These are phyloP conservation scores for Ceratocystis destructans DNA, from an alignment of 2,329 filamentous ascomycete species.

Conservation along the genomic window DNA sequence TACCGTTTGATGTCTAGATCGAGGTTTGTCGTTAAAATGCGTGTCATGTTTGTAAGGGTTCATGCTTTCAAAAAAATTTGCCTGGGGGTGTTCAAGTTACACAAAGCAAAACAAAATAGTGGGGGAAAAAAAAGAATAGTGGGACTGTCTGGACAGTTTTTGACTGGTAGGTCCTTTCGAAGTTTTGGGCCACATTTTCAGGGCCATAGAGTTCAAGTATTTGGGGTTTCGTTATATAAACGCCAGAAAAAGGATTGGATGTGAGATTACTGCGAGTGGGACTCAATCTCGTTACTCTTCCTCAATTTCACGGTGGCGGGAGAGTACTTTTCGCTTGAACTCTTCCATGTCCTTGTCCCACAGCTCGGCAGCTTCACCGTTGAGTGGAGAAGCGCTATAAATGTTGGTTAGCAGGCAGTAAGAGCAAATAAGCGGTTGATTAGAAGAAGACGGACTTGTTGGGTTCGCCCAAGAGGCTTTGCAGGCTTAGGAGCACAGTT, in stretches of 20 bases:
- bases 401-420: constrained; percentile 20
- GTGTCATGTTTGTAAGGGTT: background rate
- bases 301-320: constrained; percentile 49
- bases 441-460: constrained; percentile 66
- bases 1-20: background rate
- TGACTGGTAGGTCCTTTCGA: too few species aligned
- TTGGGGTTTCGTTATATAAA: background rate
- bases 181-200: too few species aligned
- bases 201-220: background rate
- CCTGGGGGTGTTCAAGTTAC: background rate
- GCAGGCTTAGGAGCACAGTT: constrained; percentile 80
- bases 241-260: background rate
- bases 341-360: constrained; percentile 83
- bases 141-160: too few species aligned
- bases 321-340: constrained; percentile 65
- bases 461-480: constrained; percentile 88
- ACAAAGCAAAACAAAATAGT: background rate
- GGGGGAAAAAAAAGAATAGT: too few species aligned
- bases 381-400: constrained; percentile 73
- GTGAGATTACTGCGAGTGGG: background rate
- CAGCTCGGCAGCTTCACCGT: constrained; percentile 88
- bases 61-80: background rate
- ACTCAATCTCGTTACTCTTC: constrained; percentile 38
- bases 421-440: background rate
- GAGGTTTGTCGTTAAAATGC: constrained; percentile 1